phyloP scores from a whole-genome alignment of 2,329 filamentous ascomycete genomes.

The Scedosporium dehoogii region DNA sequence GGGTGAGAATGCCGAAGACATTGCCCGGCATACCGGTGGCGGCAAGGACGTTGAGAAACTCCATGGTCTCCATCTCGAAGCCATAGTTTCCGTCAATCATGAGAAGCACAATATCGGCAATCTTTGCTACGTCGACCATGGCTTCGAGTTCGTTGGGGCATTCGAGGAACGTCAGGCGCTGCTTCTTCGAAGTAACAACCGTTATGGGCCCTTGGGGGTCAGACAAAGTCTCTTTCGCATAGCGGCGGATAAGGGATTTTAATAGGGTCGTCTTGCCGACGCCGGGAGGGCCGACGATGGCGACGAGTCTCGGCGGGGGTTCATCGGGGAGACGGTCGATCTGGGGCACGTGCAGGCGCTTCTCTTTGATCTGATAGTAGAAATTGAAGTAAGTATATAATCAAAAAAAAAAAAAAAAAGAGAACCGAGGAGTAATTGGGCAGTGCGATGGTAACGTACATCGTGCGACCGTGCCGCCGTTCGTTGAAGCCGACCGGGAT shows the following conservation, averaged over 20 bases:
- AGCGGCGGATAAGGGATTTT: constrained; percentile 87
- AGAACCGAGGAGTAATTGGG: background rate
- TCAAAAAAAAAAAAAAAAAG: background rate
- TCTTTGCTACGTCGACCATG: constrained; percentile 95
- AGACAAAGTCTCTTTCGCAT: constrained; percentile 89
- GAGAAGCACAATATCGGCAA: constrained; percentile 91
- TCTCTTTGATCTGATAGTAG: constrained; percentile 69
- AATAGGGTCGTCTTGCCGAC: constrained; percentile 93
- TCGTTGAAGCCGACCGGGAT: constrained; percentile 70
- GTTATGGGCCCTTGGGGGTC: constrained; percentile 88
- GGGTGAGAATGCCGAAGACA: constrained; percentile 92
- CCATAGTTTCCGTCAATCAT: constrained; percentile 99
- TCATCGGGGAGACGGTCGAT: constrained; percentile 94
- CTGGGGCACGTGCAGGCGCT: constrained; percentile 88
- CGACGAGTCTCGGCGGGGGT: constrained; percentile 83
- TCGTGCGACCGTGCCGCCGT: constrained; percentile 64
- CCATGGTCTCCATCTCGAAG: constrained; percentile 99
- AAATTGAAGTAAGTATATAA: constrained; percentile 14
- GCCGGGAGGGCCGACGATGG: constrained; percentile 89
- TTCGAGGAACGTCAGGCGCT: constrained; percentile 91
- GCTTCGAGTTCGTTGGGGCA: constrained; percentile 93
- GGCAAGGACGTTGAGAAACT: constrained; percentile 91
- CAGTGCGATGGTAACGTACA: constrained; percentile 33
- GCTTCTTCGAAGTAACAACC: constrained; percentile 90
- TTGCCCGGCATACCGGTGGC: constrained; percentile 97